Evolutionary conservation across 1,284 basidiomycete genomes (phyloP).

Genomic region (Irpex lacteus): DNA sequence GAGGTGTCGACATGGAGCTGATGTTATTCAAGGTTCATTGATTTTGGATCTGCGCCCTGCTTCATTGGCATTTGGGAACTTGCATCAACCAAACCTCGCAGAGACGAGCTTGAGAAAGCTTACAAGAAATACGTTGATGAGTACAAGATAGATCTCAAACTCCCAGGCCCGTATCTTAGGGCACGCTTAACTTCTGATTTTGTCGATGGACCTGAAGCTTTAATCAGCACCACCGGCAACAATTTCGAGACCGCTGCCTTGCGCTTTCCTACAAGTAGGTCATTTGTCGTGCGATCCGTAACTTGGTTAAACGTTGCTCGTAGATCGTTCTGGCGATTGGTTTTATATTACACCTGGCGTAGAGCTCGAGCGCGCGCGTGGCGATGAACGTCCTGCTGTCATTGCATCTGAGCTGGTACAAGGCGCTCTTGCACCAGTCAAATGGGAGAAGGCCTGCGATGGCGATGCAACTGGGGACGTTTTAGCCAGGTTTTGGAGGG

Average conservation of each 20-base stretch:
- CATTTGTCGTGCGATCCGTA: background rate
- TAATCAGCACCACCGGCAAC: background rate
- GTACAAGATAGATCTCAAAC: background rate
- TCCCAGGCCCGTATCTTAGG: background rate
- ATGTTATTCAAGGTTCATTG: background rate
- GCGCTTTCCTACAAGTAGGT: background rate
- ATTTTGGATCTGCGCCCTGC: background rate
- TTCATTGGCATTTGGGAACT: background rate
- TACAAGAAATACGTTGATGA: background rate
- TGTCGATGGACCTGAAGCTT: background rate
- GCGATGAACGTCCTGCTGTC: background rate
- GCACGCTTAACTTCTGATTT: background rate
- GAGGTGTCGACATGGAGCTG: background rate
- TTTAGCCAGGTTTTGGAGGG: background rate
- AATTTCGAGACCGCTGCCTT: background rate
- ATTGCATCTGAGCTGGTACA: background rate
- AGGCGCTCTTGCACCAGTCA: background rate
- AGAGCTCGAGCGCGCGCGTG: background rate
- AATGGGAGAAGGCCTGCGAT: background rate
- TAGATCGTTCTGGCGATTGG: background rate
- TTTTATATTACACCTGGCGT: background rate
- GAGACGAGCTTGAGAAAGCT: background rate
- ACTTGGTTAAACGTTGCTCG: background rate
- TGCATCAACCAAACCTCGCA: background rate
- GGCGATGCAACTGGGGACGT: background rate